These are phyloP conservation scores for Leccinum obscurum DNA, from an alignment of 768 basidiomycete species.

Conservation along the genomic window DNA sequence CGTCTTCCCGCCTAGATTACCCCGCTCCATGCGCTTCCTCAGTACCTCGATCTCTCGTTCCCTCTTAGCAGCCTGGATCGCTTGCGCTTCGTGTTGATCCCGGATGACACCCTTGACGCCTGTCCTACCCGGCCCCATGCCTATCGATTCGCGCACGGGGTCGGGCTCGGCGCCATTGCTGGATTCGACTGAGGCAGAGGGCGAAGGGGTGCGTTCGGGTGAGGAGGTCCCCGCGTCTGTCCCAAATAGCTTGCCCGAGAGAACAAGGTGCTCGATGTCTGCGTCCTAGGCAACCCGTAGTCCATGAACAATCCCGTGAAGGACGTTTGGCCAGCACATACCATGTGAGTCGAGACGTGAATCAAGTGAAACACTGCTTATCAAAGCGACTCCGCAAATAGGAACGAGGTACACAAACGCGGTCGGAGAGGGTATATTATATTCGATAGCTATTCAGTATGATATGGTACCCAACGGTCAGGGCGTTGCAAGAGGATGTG, in stretches of 20 bases:
- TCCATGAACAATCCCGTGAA: neutral
- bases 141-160: conserved; percentile 55
- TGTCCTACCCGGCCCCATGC: conserved; percentile 84
- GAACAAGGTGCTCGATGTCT: conserved; percentile 69
- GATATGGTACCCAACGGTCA: neutral
- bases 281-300: conserved; percentile 29
- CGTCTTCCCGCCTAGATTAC: conserved; percentile 65
- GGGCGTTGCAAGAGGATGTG: neutral
- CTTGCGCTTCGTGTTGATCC: conserved; percentile 70
- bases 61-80: conserved; percentile 51
- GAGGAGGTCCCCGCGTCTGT: conserved; percentile 55
- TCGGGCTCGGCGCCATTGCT: conserved; percentile 26
- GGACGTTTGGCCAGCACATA: neutral
- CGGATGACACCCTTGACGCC: conserved; percentile 89
- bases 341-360: conserved; percentile 14
- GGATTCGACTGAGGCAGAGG: conserved; percentile 33
- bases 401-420: neutral
- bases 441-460: neutral
- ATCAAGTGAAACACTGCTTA: conserved; percentile 8
- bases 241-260: conserved; percentile 77
- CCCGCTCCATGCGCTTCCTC: conserved; percentile 61
- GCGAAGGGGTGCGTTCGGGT: conserved; percentile 63
- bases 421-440: neutral
- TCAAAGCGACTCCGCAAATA: conserved; percentile 13
- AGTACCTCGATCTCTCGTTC: conserved; percentile 53